These are phyloP conservation scores for Thoreauomyces humboldtii DNA, from an alignment of 192 early-diverging fungal genomes.

Conservation along the genomic window DNA sequence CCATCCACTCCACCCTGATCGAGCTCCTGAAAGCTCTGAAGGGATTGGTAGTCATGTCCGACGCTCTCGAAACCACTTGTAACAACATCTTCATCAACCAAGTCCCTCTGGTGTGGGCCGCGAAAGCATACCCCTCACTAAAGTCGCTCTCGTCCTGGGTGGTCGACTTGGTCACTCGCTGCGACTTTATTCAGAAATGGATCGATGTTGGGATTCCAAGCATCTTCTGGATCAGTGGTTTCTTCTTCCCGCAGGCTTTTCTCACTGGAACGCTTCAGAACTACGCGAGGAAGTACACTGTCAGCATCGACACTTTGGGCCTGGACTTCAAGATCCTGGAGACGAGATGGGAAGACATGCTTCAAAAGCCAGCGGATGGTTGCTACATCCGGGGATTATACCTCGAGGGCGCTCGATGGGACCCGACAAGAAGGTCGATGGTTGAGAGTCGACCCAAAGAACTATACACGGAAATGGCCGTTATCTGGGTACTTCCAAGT, in stretches of 20 bases:
- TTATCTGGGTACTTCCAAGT: constrained; percentile 56
- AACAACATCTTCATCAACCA: constrained; percentile 60
- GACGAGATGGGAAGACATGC: constrained; percentile 50
- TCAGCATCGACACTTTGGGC: constrained; percentile 53
- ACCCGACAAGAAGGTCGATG: constrained; percentile 34
- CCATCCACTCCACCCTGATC: constrained; percentile 52
- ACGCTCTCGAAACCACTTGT: constrained; percentile 52
- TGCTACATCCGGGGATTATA: constrained; percentile 62
- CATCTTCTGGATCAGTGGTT: constrained; percentile 60
- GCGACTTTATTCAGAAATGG: constrained; percentile 60
- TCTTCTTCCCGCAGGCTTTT: constrained; percentile 66
- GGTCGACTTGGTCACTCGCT: constrained; percentile 46
- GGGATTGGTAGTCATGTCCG: constrained; percentile 58
- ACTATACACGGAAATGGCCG: constrained; percentile 60
- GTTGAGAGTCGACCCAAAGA: constrained; percentile 56
- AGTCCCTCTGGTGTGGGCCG: constrained; percentile 49
- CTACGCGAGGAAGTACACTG: constrained; percentile 57
- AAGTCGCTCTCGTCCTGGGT: constrained; percentile 57
- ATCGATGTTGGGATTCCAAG: constrained; percentile 54
- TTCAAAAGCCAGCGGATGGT: constrained; percentile 49
- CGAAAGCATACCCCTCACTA: constrained; percentile 58
- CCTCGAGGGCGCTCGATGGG: constrained; percentile 62
- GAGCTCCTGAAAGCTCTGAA: constrained; percentile 54
- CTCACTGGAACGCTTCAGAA: constrained; percentile 61
- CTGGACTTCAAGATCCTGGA: constrained; percentile 62